Base-by-base conservation (phyloP, 768 basidiomycete genomes). In the Agrocybe praecox region DNA sequence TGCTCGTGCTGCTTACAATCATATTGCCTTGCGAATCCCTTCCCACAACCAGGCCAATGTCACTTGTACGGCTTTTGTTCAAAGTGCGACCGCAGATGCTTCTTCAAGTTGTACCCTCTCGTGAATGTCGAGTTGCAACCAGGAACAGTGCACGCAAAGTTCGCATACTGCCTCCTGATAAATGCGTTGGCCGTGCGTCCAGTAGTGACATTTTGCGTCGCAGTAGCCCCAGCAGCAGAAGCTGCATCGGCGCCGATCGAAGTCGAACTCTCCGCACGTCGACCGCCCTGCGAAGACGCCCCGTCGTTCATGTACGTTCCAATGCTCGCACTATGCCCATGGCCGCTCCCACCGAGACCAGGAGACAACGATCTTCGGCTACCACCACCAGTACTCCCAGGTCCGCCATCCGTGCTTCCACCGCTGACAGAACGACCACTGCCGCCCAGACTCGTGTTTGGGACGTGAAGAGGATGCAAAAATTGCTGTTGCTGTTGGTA, bases 1-100 rank as follows among this genome's bases (percentile, higher is more conserved):
- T 95, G 90, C 72, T 97, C 96, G 65, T 98, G 96, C 2, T 95
- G 85, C 69, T 96, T 98, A 74, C 96, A 97, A 70, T 98, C 96
- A 66, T 97, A 96, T 69, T 96, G 93, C 54, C 95, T 74, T 23
- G 92, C 95, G 60, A 97, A 96, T 21, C 95, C 93, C 74, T 97
- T 96, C 23, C 87, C 89, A 67, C 95, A 98, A 21, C 93, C 94
- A 1, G 93, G 92, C 88, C 94, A 96, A 65, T 91, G 88, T 75
- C 95, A 98, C 70, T 89, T 85, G 80, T 94, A 98, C 29, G 95
- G 95, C 59, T 94, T 89, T 72, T 96, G 94, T 70, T 96, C 95
- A 58, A 91, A 94, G 65, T 97, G 96, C 14, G 92, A 94, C 42
- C 96, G 90, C 64, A 97, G 80, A 67, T 98, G 96, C n/a, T 95